A percentile compares a stretch with the other conserved stretches of the same genome.
These are phyloP conservation scores for Amanita pseudoporphyria DNA, from an alignment of 768 basidiomycete genomes.

Conservation along the genomic window DNA sequence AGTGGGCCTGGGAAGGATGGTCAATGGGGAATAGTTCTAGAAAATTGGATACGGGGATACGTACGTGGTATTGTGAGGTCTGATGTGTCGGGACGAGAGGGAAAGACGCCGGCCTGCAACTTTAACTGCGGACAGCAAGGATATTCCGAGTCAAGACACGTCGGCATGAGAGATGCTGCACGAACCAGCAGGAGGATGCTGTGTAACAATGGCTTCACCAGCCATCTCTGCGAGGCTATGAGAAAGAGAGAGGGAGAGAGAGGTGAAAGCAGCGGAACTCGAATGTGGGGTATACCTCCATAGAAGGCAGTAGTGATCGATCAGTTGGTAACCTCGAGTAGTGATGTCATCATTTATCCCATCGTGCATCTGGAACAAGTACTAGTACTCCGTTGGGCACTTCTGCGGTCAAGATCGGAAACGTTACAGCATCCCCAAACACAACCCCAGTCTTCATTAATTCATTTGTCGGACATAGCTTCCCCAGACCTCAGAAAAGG, in stretches of 20 bases:
- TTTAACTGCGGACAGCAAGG: conserved; percentile 16
- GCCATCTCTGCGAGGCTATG: neutral
- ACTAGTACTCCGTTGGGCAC: no score
- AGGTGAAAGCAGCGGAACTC: neutral
- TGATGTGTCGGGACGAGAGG: conserved; percentile 4
- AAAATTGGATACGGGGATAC: neutral
- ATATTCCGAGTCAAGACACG: neutral
- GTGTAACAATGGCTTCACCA: conserved; percentile 13
- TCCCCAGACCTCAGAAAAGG: no score
- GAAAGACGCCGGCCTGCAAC: conserved; percentile 19
- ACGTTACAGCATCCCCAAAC: no score
- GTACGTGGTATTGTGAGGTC: conserved; percentile 8
- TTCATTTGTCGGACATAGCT: no score
- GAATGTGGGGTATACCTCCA: neutral
- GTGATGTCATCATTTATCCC: neutral
- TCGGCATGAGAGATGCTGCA: neutral
- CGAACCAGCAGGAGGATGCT: conserved; percentile 43
- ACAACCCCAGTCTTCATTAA: no score
- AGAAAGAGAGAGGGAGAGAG: neutral
- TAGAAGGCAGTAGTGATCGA: conserved; percentile 2
- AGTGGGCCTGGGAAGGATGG: neutral
- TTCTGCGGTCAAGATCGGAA: no score
- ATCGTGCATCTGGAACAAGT: no score
- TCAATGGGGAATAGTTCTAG: no score
- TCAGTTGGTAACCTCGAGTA: neutral